phyloP scores from a whole-genome alignment of 2,329 filamentous ascomycete genomes.

The Trematosphaeria pertusa region DNA sequence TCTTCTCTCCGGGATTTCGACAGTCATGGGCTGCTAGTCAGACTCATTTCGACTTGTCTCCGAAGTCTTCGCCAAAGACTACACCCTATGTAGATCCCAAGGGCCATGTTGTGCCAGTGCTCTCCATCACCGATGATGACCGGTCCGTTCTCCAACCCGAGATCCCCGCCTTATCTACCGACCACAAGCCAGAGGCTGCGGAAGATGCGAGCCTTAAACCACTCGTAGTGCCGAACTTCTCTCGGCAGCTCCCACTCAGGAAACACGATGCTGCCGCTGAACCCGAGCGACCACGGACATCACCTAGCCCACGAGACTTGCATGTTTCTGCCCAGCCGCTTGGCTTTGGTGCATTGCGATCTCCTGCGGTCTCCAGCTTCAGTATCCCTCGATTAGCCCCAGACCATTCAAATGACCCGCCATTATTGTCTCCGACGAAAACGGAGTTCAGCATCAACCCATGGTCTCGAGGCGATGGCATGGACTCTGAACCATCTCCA shows the following conservation, averaged over 20 bases:
- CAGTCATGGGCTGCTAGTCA: constrained; percentile 51
- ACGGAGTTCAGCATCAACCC: constrained; percentile 37
- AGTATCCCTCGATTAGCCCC: constrained; percentile 29
- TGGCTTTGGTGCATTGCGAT: constrained; percentile 32
- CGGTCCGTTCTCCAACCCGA: constrained; percentile 7
- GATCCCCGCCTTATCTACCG: constrained; percentile 9
- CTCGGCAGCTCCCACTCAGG: constrained; percentile 45
- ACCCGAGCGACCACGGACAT: constrained; percentile 16
- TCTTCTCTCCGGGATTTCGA: constrained; percentile 46
- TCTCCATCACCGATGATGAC: constrained; percentile 41
- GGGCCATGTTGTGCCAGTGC: constrained; percentile 45
- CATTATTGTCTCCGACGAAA: constrained; percentile 37
- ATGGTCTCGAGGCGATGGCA: constrained; percentile 37
- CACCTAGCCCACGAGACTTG: constrained; percentile 18
- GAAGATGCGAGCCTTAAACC: constrained; percentile 22
- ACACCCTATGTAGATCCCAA: constrained; percentile 47
- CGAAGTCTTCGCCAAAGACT: constrained; percentile 36
- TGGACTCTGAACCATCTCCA: constrained; percentile 18
- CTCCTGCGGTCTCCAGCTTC: constrained; percentile 39
- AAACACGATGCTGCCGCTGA: constrained; percentile 23
- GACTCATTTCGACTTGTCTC: constrained; percentile 40
- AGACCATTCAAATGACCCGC: constrained; percentile 21
- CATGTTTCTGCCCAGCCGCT: constrained; percentile 27
- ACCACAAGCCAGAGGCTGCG: constrained; percentile 18
- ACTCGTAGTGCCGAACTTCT: constrained; percentile 45